Evolutionary conservation across 1,139 yeast species (phyloP), one percentile per base, ranked within the genome.

Genomic region (Suhomyces kunorum): DNA sequence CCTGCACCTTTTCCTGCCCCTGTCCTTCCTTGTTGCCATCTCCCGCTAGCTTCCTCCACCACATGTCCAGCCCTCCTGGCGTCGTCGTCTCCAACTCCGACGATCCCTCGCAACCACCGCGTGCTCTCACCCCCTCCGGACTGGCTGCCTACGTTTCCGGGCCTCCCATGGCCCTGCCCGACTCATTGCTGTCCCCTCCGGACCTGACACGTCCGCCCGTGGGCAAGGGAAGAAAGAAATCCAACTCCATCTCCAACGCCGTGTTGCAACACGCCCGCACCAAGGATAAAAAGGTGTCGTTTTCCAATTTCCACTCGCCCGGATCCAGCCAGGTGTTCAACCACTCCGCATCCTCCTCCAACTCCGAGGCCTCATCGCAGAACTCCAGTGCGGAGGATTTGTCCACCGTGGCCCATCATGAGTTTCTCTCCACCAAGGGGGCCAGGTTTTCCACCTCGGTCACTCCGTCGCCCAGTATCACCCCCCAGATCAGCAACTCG

Each of bases 211-310:
- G 17, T 11, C 39, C 36, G 28, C 17, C 27, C 9, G 36, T 11
- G 30, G 31, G 14, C 7, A 36, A 23, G 30, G 42, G 42, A 14
- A 38, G 50, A 27, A 43, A 41, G 38, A 50, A 47, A 30, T 45
- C 59, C 29, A 49, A 51, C 32, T 51, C 59, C 23, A 55, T 56
- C 14, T 52, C 59, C 36, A 58, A 57, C 42, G 63, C 59, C 14
- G 51, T 53, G 27, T 49, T 58, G 19, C 51, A 45, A 39, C 54
- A 48, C 25, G 55, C 50, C 43, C 42, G 54, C 14, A 45, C 50
- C 8, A 45, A 43, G 12, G 43, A 46, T 34, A 57, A 57, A 42
- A 54, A 51, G 40, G 59, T 56, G 25, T 43, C 51, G 22, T 54
- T 54, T 39, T 42, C 36, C 30, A 39, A 48, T 47, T 39, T 37